Evolutionary conservation across 2,329 filamentous ascomycete species (phyloP).

Genomic region (Huntiella omanensis): DNA sequence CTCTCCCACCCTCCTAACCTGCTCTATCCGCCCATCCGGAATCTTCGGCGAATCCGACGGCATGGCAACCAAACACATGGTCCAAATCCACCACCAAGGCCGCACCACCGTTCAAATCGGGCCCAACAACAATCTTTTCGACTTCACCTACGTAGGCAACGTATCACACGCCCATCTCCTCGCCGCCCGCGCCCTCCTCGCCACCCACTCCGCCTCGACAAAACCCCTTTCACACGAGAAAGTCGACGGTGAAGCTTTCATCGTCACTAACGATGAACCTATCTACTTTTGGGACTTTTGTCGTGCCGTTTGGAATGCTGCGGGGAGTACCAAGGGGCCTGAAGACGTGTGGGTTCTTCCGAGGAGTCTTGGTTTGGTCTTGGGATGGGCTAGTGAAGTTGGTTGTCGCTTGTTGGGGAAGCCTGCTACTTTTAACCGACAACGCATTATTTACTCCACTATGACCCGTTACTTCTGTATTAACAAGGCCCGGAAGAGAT

Average conservation of each 20-base stretch:
- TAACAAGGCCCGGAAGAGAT: constrained; percentile 49
- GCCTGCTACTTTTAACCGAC: constrained; percentile 37
- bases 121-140: constrained; percentile 42
- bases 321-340: constrained; percentile 32
- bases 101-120: constrained; percentile 69
- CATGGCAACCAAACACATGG: constrained; percentile 52
- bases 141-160: constrained; percentile 47
- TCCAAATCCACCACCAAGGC: constrained; percentile 48
- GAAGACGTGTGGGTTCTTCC: constrained; percentile 36
- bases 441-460: constrained; percentile 45
- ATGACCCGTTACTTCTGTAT: constrained; percentile 68
- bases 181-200: constrained; percentile 50
- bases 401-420: constrained; percentile 29
- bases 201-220: constrained; percentile 25
- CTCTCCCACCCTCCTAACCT: constrained; percentile 47
- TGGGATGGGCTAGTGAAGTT: constrained; percentile 36
- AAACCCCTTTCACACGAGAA: constrained; percentile 53
- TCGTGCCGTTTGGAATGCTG: constrained; percentile 53
- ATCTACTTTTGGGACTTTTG: constrained; percentile 86
- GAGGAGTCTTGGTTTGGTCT: constrained; percentile 28
- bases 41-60: constrained; percentile 85
- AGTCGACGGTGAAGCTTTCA: constrained; percentile 71
- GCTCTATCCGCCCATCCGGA: constrained; percentile 64
- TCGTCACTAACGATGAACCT: constrained; percentile 77
- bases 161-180: constrained; percentile 64